Evolutionary conservation across 495 filamentous ascomycete species (phyloP), one percentile per base, ranked within the genome.

Genomic region (Daldinia vernicosa): DNA sequence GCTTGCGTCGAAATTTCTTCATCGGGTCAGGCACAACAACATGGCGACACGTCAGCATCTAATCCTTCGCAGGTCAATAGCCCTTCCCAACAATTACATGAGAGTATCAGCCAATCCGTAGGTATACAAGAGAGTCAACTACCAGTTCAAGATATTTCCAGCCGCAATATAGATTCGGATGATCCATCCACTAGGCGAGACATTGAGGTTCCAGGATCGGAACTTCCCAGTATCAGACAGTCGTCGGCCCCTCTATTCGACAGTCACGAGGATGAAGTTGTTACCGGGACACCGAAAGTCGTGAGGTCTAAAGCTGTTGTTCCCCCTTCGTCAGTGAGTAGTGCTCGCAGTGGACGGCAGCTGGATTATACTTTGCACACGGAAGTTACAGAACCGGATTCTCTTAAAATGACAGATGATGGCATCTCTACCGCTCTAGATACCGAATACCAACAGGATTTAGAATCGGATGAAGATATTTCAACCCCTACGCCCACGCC

Each of bases 281-380:
- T 72, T 8, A 28, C 68, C 1, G 75, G 73, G n/a, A 77, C 75
- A 8, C 70, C 73, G 1, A 71, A 69, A 12, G 45, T 56, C 1
- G 26, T 74, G 15, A 70, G 63, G 43, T 57, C 65, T 19, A 68
- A 55, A 43, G 39, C 32, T 5, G 22, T 14, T 37, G 43, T 76
- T 0, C 67, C 70, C 12, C 67, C 67, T 11, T 81, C 79, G 4
- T 79, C 82, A 6, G 52, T 59, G 7, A 72, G 72, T 43, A 83
- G 82, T 60, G 53, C 76, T 27, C 73, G 52, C 30, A 79, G 81
- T 65, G 82, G 78, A 26, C 77, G 80, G 50, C 82, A 84, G 54
- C 75, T 76, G 1, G 79, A 81, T 37, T 76, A 75, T 4, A 71
- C 72, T 26, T 76, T 79, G 51, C 70, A 71, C 59, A 66, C 74